Evolutionary conservation across 1,284 basidiomycete species (phyloP), one percentile per base, ranked within the genome.

Genomic region (Limonomyces culmigenus): DNA sequence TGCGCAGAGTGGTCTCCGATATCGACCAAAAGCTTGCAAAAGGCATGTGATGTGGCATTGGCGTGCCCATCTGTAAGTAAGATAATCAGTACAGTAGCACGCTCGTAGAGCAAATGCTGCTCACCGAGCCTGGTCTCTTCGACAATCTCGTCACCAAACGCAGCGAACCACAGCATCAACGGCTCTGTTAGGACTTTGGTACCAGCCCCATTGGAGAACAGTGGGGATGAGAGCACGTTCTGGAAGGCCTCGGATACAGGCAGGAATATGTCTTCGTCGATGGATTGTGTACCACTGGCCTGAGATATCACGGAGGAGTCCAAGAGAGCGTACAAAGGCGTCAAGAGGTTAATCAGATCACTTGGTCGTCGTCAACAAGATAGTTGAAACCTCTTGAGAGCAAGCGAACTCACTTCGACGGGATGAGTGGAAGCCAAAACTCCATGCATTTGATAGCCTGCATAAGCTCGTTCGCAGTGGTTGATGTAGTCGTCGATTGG

Each of bases 1-100:
- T 67, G 60, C 0, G 77, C 73, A 3, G 83, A 88, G 50, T 89
- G 85, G 43, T 93, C 88, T 0, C 83, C 81, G 1, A 93, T 55
- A 0, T 80, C 77, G 1, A 71, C 69, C 3, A 92, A 60, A 15
- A 92, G 66, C 50, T 85, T 85, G 57, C 77, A 79, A 5, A 88
- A 56, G 0, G 76, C 78, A 43, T 70, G 74, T 0, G 74, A 69
- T 3, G 69, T 52, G 5, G 67, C 63, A 29, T 70, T 63, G 2
- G 69, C 58, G n/a, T 60, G 58, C 15, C 63, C 63, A 11, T 55
- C 58, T 54, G 49, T n/a, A 32, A 37, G 8, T 6, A 32, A n/a
- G n/a, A n/a, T n/a, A n/a, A n/a, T n/a, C n/a, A n/a, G n/a, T n/a
- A n/a, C n/a, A n/a, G n/a, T n/a, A n/a, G n/a, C n/a, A n/a, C n/a